Conservation (phyloP, 2,329 filamentous ascomycete species). For the Sclerotiophoma versabilis region DNA sequence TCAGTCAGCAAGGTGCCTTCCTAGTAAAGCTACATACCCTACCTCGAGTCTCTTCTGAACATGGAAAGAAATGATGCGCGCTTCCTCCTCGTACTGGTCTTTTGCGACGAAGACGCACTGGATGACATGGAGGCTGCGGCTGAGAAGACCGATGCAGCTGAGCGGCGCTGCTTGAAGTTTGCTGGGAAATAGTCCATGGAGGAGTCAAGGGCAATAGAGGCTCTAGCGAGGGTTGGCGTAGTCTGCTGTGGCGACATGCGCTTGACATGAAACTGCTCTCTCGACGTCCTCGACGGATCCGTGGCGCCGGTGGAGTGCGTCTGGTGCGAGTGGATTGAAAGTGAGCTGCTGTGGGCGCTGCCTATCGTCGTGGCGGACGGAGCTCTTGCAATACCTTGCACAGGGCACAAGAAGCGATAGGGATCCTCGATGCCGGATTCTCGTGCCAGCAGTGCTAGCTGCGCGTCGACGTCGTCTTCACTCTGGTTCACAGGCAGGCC, state of each 20-base stretch:
- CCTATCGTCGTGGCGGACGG: slow-evolving; percentile 40
- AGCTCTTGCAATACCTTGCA: slow-evolving; percentile 35
- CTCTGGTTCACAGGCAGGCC: slow-evolving; percentile 31
- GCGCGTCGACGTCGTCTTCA: slow-evolving; percentile 43
- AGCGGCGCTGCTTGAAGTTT: slow-evolving; percentile 28
- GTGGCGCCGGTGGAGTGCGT: slow-evolving; percentile 47
- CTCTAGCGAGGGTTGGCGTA: slow-evolving; percentile 23
- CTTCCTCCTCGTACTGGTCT: slow-evolving; percentile 32
- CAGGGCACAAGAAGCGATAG: slow-evolving; percentile 38
- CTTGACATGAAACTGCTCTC: slow-evolving; percentile 31
- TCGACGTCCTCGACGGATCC: slow-evolving; percentile 43
- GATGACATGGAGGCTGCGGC: slow-evolving; percentile 30
- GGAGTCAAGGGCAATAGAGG: slow-evolving; percentile 30
- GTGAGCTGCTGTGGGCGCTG: slow-evolving; percentile 43
- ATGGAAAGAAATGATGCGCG: slow-evolving; percentile 40
- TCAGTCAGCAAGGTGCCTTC: slow-evolving; percentile 22
- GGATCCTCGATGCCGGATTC: slow-evolving; percentile 45
- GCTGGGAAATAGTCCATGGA: slow-evolving; percentile 26
- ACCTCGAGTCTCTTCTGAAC: slow-evolving; percentile 44
- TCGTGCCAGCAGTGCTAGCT: slow-evolving; percentile 35
- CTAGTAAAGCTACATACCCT: slow-evolving; percentile 4
- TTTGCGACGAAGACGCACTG: slow-evolving; percentile 29
- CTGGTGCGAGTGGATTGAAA: slow-evolving; percentile 45
- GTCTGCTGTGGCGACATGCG: slow-evolving; percentile 30
- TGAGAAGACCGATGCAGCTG: slow-evolving; percentile 32